Percentiles rank a stretch among this genome's conserved stretches.
phyloP scores from a whole-genome alignment of 2,329 filamentous ascomycete species.

The Arthrobotrys sphaeroides region DNA sequence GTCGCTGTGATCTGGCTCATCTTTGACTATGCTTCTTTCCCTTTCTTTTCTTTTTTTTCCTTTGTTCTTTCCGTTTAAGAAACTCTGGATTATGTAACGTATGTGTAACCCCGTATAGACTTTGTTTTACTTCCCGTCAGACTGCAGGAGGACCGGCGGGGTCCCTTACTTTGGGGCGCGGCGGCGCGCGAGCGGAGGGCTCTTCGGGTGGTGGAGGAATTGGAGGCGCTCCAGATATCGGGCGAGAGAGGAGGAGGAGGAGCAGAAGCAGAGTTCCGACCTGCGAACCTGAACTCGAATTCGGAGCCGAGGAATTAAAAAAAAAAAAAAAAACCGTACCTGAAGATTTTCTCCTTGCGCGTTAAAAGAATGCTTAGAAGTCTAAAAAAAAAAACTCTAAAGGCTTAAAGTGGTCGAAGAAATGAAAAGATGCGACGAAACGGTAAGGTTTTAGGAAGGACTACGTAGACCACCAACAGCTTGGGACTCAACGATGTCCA shows the following conservation, averaged over 20 bases:
- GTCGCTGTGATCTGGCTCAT: constrained; percentile 53
- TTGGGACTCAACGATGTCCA: no score
- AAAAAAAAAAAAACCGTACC: not conserved
- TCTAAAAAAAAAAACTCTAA: not conserved
- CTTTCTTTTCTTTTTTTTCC: constrained; percentile 4
- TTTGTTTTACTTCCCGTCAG: no score
- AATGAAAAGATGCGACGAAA: not conserved
- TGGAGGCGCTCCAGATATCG: no score
- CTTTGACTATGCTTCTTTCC: no score
- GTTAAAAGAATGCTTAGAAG: not conserved
- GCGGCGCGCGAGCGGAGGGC: constrained; percentile 12
- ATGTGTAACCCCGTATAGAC: no score
- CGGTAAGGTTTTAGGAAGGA: not conserved
- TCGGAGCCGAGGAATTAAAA: no score
- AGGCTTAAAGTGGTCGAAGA: not conserved
- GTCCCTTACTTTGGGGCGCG: constrained; percentile 4
- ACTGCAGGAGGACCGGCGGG: not conserved
- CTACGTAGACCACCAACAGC: no score
- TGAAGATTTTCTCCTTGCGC: not conserved
- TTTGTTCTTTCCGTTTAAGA: not conserved
- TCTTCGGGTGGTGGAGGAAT: not conserved
- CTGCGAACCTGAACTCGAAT: no score
- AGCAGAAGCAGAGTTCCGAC: constrained; percentile 42
- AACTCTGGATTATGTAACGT: no score
- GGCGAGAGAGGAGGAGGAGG: no score